Conservation (phyloP, 2,329 filamentous ascomycete species). For the Colletotrichum musae region DNA sequence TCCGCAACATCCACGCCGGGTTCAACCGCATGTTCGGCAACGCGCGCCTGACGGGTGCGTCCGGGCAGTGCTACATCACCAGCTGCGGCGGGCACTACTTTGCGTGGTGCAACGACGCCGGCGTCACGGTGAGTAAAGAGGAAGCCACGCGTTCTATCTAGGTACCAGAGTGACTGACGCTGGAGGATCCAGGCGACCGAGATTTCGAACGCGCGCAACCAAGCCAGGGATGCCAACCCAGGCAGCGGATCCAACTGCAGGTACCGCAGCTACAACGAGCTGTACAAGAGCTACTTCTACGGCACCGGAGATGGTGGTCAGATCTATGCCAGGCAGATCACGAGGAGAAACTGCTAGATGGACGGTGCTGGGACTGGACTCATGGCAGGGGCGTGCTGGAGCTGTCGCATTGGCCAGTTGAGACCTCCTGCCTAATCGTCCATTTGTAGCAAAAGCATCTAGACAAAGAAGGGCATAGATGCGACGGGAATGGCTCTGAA, state of each 20-base stretch:
- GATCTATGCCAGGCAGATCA: neutral
- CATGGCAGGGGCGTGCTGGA: too few species aligned
- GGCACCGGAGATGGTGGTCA: neutral
- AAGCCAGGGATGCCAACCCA: neutral
- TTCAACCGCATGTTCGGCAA: slow-evolving; percentile 7
- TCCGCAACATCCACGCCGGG: slow-evolving; percentile 1
- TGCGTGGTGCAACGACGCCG: neutral
- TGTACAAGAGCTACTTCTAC: neutral
- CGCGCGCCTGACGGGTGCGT: neutral
- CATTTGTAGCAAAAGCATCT: too few species aligned
- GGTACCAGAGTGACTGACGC: neutral
- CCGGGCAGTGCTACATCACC: neutral
- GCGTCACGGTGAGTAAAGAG: neutral
- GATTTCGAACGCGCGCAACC: neutral
- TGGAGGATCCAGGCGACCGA: neutral
- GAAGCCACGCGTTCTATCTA: neutral
- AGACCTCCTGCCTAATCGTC: too few species aligned
- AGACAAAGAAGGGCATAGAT: too few species aligned
- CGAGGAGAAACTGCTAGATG: neutral
- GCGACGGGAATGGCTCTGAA: too few species aligned
- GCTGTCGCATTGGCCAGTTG: too few species aligned
- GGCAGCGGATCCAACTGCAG: neutral
- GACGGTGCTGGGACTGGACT: too few species aligned
- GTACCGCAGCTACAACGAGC: neutral
- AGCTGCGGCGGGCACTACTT: neutral